These are phyloP conservation scores for Phytophthora lateralis DNA, from an alignment of 352 stramenopile genomes.

Conservation along the genomic window DNA sequence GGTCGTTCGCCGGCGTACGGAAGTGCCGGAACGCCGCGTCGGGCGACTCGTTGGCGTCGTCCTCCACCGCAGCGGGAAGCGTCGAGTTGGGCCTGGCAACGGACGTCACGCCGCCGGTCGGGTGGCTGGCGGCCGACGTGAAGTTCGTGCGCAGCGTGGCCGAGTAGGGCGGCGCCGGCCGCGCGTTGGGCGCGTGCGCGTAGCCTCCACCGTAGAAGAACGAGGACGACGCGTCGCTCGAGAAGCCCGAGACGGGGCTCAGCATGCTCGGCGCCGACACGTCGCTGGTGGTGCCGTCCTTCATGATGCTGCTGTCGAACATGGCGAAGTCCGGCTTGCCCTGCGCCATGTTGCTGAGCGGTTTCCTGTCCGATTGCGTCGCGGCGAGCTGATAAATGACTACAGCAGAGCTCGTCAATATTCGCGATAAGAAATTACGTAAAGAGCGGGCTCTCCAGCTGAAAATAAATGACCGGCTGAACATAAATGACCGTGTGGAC, in stretches of 20 bases:
- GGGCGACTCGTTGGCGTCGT: conserved; percentile 44
- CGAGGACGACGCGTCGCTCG: conserved; percentile 38
- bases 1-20: conserved; percentile 43
- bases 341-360: conserved; percentile 23
- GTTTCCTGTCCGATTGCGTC: background rate
- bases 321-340: conserved; percentile 40
- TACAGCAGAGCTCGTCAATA: no score
- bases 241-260: conserved; percentile 47
- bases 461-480: conserved; percentile 29
- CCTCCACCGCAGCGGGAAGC: conserved; percentile 12
- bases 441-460: background rate
- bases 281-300: conserved; percentile 44
- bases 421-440: conserved; percentile 13
- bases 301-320: conserved; percentile 55
- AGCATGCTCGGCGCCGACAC: conserved; percentile 42
- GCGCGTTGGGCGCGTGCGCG: conserved; percentile 27
- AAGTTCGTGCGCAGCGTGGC: conserved; percentile 73
- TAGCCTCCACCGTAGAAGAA: conserved; percentile 39
- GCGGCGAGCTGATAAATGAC: conserved; percentile 7
- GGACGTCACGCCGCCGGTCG: conserved; percentile 3
- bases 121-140: conserved; percentile 41
- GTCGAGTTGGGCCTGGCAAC: conserved; percentile 12
- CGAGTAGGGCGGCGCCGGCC: conserved; percentile 51
- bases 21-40: conserved; percentile 60
- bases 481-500: conserved; percentile 8